A percentile compares a stretch with the other conserved stretches of the same genome.
Evolutionary conservation across 306 rosid genomes (phyloP).

Genomic region (Begonia masoniana): DNA sequence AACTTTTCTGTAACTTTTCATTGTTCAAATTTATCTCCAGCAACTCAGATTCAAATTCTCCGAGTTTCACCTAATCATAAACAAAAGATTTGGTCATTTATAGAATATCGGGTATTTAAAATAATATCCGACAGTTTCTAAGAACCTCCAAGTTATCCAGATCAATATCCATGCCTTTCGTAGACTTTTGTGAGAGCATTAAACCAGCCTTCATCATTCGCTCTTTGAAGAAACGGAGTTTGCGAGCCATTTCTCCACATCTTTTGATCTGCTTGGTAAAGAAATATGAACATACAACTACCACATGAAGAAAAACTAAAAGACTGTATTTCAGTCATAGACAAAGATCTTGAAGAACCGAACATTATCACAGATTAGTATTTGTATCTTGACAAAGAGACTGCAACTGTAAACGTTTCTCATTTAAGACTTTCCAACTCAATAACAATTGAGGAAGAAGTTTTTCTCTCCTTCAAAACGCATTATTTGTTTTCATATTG

Average conservation of each 20-base stretch:
- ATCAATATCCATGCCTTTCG: conserved; percentile 19
- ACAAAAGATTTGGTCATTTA: conserved; percentile 7
- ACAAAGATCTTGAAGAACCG: too few species aligned
- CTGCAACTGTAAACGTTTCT: too few species aligned
- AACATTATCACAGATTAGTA: too few species aligned
- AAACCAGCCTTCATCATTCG: conserved; percentile 60
- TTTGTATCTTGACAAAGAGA: too few species aligned
- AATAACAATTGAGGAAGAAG: too few species aligned
- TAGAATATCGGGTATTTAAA: conserved; percentile 1
- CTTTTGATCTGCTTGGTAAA: conserved; percentile 42
- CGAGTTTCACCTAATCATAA: conserved; percentile 42
- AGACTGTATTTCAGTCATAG: too few species aligned
- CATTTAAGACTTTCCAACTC: too few species aligned
- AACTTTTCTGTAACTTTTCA: conserved; percentile 51
- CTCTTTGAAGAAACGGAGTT: conserved; percentile 56
- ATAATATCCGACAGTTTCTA: conserved; percentile 1
- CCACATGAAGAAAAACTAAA: too few species aligned
- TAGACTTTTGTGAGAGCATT: conserved; percentile 23
- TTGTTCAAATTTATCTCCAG: conserved; percentile 58
- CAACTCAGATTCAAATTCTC: conserved; percentile 66
- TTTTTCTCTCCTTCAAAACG: too few species aligned
- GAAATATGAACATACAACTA: background rate
- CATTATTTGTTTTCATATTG: too few species aligned
- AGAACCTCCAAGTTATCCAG: conserved; percentile 71
- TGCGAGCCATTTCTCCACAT: conserved; percentile 77